Conservation (phyloP, 768 basidiomycete species). For the Cystobasidium ongulense region DNA sequence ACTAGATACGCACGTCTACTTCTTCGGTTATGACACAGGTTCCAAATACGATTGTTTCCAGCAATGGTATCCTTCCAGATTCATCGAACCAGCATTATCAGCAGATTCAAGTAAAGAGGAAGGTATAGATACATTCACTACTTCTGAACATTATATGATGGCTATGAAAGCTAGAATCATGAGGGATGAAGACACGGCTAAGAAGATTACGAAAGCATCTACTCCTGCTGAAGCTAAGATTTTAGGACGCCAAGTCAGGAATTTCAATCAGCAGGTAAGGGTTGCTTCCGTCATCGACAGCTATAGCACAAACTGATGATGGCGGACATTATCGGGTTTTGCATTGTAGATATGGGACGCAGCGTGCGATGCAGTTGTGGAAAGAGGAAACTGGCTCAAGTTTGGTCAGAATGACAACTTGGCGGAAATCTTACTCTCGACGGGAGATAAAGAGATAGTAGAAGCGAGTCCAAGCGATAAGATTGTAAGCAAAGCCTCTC, state of each 20-base stretch:
- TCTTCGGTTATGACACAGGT: slow-evolving; percentile 27
- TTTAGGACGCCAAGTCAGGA: slow-evolving; percentile 27
- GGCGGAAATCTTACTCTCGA: not conserved
- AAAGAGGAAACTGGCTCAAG: slow-evolving; percentile 28
- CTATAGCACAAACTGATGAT: not conserved
- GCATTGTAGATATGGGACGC: slow-evolving; percentile 27
- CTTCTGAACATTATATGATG: slow-evolving; percentile 30
- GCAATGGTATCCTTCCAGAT: slow-evolving; percentile 25
- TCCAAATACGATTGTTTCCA: slow-evolving; percentile 22
- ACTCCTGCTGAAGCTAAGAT: slow-evolving; percentile 33
- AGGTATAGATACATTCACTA: not conserved
- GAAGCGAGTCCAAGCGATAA: slow-evolving; percentile 22
- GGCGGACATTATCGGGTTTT: not conserved
- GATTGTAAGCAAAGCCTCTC: too few relatives aligned
- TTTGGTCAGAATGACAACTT: slow-evolving; percentile 25
- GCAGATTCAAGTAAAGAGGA: not conserved
- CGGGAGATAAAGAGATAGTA: slow-evolving; percentile 6
- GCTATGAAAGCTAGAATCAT: slow-evolving; percentile 20
- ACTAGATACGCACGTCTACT: slow-evolving; percentile 17
- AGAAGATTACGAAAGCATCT: not conserved
- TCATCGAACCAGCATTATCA: slow-evolving; percentile 22
- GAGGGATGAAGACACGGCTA: slow-evolving; percentile 15
- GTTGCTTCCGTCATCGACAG: not conserved
- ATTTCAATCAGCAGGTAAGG: slow-evolving; percentile 30
- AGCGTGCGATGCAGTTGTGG: slow-evolving; percentile 23